phyloP scores from a whole-genome alignment of 2,329 filamentous ascomycete genomes.

The Colletotrichum theobromicola region DNA sequence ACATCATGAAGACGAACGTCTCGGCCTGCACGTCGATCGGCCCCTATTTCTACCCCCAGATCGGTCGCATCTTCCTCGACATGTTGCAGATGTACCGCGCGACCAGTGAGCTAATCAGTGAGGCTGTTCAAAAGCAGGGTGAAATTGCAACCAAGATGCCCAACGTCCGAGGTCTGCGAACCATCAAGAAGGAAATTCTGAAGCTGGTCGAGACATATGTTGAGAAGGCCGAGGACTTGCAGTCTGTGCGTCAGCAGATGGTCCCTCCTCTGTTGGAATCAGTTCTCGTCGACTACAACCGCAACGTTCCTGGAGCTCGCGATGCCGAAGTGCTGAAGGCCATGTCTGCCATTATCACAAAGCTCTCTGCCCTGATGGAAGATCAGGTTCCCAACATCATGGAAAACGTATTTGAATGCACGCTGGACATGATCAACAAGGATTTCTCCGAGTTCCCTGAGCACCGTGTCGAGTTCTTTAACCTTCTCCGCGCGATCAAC shows the following conservation, averaged over 20 bases:
- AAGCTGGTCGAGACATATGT: conserved; percentile 99
- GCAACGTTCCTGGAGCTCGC: conserved; percentile 92
- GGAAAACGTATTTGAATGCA: conserved; percentile 98
- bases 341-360: conserved; percentile 96
- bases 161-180: conserved; percentile 90
- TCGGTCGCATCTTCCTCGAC: conserved; percentile 95
- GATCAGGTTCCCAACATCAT: conserved; percentile 97
- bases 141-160: conserved; percentile 97
- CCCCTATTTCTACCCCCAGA: conserved; percentile 97
- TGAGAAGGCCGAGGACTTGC: conserved; percentile 94
- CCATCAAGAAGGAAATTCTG: conserved; percentile 98
- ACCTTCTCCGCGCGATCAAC: conserved; percentile 93
- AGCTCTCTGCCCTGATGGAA: conserved; percentile 96
- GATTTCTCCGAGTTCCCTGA: conserved; percentile 99
- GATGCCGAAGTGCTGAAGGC: conserved; percentile 97
- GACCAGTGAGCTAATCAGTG: conserved; percentile 94
- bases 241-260: conserved; percentile 91
- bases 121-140: conserved; percentile 65
- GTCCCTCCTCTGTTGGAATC: conserved; percentile 95
- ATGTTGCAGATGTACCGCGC: conserved; percentile 99
- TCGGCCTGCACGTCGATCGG: conserved; percentile 98
- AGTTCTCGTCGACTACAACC: conserved; percentile 94
- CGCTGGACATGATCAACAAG: conserved; percentile 99
- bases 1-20: conserved; percentile 99
- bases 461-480: conserved; percentile 99